These are phyloP conservation scores for Sclerotinia spermophila DNA, from an alignment of 2,329 filamentous ascomycete genomes.

Conservation along the genomic window DNA sequence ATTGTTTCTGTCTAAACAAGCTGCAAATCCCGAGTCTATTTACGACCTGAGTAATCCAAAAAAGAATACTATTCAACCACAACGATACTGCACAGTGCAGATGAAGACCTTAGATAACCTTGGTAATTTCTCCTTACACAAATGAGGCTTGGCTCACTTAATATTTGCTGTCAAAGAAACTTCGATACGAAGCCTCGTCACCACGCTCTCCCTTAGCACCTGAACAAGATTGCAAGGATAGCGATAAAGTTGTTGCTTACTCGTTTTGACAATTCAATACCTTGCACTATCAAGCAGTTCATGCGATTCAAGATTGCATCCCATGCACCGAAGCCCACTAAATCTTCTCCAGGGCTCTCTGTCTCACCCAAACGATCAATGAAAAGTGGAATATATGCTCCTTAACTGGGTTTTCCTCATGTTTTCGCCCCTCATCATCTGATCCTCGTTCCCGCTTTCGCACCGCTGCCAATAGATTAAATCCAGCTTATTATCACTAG, in stretches of 20 bases:
- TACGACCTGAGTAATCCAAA: not conserved
- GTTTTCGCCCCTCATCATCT: conserved; percentile 13
- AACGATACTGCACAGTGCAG: conserved; percentile 2
- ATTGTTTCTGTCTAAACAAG: conserved; percentile 8
- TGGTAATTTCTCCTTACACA: conserved; percentile 2
- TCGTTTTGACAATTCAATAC: conserved; percentile 20
- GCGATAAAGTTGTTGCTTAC: conserved; percentile 28
- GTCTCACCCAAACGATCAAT: conserved; percentile 4
- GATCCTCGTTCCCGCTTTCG: not conserved
- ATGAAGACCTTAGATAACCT: conserved; percentile 2
- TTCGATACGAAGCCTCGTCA: conserved; percentile 25
- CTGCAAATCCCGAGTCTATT: not conserved
- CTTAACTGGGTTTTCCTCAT: conserved; percentile 13
- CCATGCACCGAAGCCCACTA: conserved; percentile 3
- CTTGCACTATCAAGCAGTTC: conserved; percentile 14
- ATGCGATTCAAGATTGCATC: conserved; percentile 6
- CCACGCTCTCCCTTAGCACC: conserved; percentile 4
- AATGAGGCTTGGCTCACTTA: conserved; percentile 16
- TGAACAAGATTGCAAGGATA: conserved; percentile 29
- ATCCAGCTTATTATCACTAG: not conserved
- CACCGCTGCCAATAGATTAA: conserved; percentile 1
- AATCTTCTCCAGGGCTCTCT: not conserved
- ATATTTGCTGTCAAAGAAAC: conserved; percentile 8
- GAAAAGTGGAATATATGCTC: conserved; percentile 10
- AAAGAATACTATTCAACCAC: conserved; percentile 5